Base-by-base conservation (phyloP, 208 protist species). In the Trypanosoma mega region DNA sequence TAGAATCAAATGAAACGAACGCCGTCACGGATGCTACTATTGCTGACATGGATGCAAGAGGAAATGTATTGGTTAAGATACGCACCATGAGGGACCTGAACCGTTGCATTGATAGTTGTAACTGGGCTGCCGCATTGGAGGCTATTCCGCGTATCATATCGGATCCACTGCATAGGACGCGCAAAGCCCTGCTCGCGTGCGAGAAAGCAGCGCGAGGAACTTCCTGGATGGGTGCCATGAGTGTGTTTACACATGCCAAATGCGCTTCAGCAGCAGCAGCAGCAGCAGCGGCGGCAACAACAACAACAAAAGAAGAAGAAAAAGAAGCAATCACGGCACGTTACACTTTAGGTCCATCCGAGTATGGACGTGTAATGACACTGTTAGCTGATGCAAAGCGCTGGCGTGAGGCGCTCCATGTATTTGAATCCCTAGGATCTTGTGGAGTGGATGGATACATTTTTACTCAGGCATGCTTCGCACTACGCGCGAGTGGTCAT, bases 401-500 rank as follows among this genome's bases (percentile, higher is more conserved):
- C 18, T 87, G 86, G 75, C 2, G 26, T 0, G 86, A 83, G 57
- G 70, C 82, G 20, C 67, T 86, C 11, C 34, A 43, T 9, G 57
- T 87, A 36, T 87, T 87, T 59, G 52, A 72, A 33, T 29, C 34
- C 3, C 48, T 74, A 3, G 56, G 49, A 2, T 31, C 68, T 1
- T 20, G 2, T 11, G 78, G 29, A 12, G 36, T 86, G 6, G 86
- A 93, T 68, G 73, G 68, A 12, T 87, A 80, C 45, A 59, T 83
- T 9, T 75, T 86, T 45, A 57, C 79, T 36, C 79, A 87, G 66
- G 67, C 78, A 0, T 68, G 61, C 41, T 84, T 74, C 57, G 74
- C 82, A 11, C 43, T 88, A 29, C 23, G 75, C 8, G 37, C 48
- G 6, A 57, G 48, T 24, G 68, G 56, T 20, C 34, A 33, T 7